phyloP scores from a whole-genome alignment of 2,329 filamentous ascomycete species.

The Onygena corvina region DNA sequence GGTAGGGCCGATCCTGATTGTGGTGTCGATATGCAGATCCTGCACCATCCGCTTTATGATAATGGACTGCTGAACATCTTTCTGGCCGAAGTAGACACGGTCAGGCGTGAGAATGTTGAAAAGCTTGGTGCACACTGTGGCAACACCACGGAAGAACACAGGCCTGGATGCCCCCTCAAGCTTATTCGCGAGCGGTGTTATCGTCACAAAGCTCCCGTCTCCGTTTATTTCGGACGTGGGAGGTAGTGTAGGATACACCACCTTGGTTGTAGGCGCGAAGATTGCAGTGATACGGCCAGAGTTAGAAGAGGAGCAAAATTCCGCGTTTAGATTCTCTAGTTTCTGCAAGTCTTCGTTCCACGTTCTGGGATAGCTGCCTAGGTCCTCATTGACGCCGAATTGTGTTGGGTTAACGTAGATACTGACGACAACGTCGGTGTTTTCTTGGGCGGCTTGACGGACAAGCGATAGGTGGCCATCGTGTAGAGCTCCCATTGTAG shows the following conservation, averaged over 20 bases:
- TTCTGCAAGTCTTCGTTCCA: constrained; percentile 65
- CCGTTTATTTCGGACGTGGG: constrained; percentile 60
- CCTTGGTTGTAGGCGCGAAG: constrained; percentile 68
- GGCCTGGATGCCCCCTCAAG: constrained; percentile 78
- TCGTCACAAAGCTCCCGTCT: constrained; percentile 77
- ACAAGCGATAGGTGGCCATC: constrained; percentile 78
- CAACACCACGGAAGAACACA: constrained; percentile 92
- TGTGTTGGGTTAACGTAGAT: constrained; percentile 96
- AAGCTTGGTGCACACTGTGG: constrained; percentile 89
- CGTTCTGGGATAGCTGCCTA: constrained; percentile 78
- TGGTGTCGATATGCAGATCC: constrained; percentile 70
- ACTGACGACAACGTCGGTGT: constrained; percentile 76
- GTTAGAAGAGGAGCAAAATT: constrained; percentile 44
- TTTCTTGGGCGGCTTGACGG: constrained; percentile 68
- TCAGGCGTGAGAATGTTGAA: constrained; percentile 73
- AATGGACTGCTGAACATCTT: constrained; percentile 93
- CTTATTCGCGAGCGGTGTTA: constrained; percentile 69
- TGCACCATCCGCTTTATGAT: constrained; percentile 75
- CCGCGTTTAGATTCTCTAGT: constrained; percentile 55
- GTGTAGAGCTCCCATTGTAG: constrained; percentile 97
- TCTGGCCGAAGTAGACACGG: constrained; percentile 86
- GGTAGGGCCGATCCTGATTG: constrained; percentile 64
- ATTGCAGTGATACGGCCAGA: constrained; percentile 62
- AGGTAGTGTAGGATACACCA: constrained; percentile 80
- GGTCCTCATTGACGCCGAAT: constrained; percentile 79